A percentile compares a stretch with the other conserved stretches of the same genome.
Evolutionary conservation across 768 basidiomycete genomes (phyloP).

Genomic region (Jaapia argillacea): DNA sequence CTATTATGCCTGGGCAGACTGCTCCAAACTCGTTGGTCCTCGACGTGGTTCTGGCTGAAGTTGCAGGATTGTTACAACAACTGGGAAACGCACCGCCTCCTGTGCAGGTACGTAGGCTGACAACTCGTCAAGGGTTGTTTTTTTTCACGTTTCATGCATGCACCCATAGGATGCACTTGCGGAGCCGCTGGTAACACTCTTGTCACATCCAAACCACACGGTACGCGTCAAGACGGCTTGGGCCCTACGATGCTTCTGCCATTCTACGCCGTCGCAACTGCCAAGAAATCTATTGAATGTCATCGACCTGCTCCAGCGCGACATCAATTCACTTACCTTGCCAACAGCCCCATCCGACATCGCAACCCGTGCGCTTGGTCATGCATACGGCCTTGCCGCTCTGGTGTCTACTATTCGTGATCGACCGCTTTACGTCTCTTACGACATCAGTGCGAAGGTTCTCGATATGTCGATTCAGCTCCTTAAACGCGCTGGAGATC

Average conservation of each 20-base stretch:
- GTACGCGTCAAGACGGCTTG: constrained; percentile 84
- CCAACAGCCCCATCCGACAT: constrained; percentile 68
- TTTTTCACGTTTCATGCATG: not conserved
- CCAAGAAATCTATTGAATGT: constrained; percentile 71
- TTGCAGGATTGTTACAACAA: constrained; percentile 77
- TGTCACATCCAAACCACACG: constrained; percentile 80
- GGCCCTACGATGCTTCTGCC: constrained; percentile 86
- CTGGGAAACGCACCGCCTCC: constrained; percentile 88
- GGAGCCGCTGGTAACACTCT: constrained; percentile 77
- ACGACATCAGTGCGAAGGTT: constrained; percentile 85
- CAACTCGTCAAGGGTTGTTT: not conserved
- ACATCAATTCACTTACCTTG: constrained; percentile 62
- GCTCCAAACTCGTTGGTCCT: constrained; percentile 61
- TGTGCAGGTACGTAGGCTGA: constrained; percentile 49
- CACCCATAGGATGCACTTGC: constrained; percentile 55
- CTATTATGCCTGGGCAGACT: constrained; percentile 79
- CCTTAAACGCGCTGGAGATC: constrained; percentile 85
- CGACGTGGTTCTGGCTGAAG: constrained; percentile 69
- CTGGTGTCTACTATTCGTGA: constrained; percentile 80
- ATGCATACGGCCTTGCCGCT: constrained; percentile 83
- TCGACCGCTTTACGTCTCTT: constrained; percentile 88
- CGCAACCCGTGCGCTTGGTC: constrained; percentile 66
- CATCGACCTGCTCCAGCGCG: constrained; percentile 76
- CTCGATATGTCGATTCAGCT: constrained; percentile 87
- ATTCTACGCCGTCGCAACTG: constrained; percentile 76